Base-by-base conservation (phyloP, 495 filamentous ascomycete genomes). In the Darksidea phi region DNA sequence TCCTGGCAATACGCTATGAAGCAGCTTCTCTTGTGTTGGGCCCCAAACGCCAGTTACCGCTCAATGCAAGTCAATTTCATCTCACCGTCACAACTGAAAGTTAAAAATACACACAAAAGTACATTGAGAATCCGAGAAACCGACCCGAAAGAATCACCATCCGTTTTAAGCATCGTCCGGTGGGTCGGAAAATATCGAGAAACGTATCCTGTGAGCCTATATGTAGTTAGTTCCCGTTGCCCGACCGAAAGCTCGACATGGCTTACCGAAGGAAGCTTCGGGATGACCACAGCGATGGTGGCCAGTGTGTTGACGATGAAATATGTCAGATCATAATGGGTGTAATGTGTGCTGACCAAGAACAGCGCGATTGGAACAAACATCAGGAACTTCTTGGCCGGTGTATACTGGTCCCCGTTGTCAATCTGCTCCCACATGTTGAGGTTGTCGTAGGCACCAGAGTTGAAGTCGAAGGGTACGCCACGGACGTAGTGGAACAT, bases 371-470 rank as follows among this genome's bases (percentile, higher is more conserved):
- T 91, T 28, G 94, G 94, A 48, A 97, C 94, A 59, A 86, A 90
- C 67, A 98, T 84, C 59, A 98, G 76, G 75, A 97, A 98, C 75
- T 98, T 98, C 83, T 98, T 98, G 56, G 94, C 85, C 12, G 94
- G 94, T 5, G 94, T 98, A 77, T 97, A 98, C 72, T 98, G 94
- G 73, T 94, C 94, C 26, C 94, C 94, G 69, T 98, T 94, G 78
- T 98, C 94, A 72, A 98, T 98, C 79, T 98, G 94, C 79, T 98
- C 94, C 94, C 94, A 98, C 92, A 98, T 96, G 77, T 97, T 97
- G 66, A 97, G 82, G 72, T 97, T 97, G 76, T 98, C 94, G 79
- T 96, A 98, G 59, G 94, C 94, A 49, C 94, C 94, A n/a, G 90
- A 86, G 73, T 98, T 97, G 82, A 97, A 98, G 71, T 98, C 94